Evolutionary conservation across 306 rosid genomes (phyloP), one percentile per base, ranked within the genome.

Genomic region (Macrotyloma uniflorum): DNA sequence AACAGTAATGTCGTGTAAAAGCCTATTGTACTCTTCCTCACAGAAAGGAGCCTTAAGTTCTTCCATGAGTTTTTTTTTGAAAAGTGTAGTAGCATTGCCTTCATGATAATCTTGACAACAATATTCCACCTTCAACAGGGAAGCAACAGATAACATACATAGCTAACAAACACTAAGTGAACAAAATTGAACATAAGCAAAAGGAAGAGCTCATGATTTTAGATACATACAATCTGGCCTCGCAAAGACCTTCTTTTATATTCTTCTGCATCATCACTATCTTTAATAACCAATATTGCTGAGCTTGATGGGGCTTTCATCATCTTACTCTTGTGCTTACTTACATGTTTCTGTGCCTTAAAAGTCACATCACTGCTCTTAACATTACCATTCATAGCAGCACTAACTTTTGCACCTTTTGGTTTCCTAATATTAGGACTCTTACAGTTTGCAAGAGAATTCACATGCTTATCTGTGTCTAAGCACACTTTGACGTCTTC

Each of bases 31-130:
- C 79, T 85, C 88, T 46, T 78, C 79, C 68, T 78, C 55, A 55
- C 79, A 70, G 57, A 54, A 82, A 82, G 88, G 86, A 62, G 15
- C 76, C 67, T 28, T 38, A 38, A 85, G 82, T 42, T 45, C 59
- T 16, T 55, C 63, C 79, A 79, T 46, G 3, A 85, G 84, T 38
- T 79, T 79, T 28, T 69, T 74, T 70, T 53, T 74, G 55, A 74
- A 85, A 28, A 0, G 11, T 54, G 19, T 53, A 49, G 32, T 75
- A 33, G 66, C 33, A 19, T 32, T 63, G 67, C 26, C 79, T 53
- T 77, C 20, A 30, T 43, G 2, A 24, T 36, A 1, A 10, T 62
- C 20, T 12, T 33, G 38, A 75, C 64, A 30, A 72, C 28, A 43
- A 14, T n/a, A 7, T 9, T 72, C 83, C 33, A 43, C 75, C 77